A percentile compares a stretch with the other conserved stretches of the same genome.
Evolutionary conservation across 257 asterid genomes (phyloP).

Genomic region (Dorcoceras hygrometricum): DNA sequence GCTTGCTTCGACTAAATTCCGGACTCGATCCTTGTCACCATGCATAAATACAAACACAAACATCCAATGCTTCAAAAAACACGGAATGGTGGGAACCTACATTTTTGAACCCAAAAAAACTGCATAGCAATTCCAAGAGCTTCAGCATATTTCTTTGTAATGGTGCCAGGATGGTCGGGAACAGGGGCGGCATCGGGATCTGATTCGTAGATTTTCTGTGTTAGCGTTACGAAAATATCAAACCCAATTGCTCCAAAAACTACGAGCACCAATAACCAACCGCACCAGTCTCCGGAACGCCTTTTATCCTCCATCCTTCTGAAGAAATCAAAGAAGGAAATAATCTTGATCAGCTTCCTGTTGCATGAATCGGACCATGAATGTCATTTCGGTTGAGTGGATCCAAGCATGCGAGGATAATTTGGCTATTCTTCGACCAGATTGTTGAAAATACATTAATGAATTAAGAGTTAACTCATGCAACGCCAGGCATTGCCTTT

Average conservation of each 20-base stretch:
- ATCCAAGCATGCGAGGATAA: not conserved
- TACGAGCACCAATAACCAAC: constrained; percentile 9
- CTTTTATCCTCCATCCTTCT: constrained; percentile 12
- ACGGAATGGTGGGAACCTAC: not conserved
- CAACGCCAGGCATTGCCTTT: not conserved
- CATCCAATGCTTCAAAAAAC: too few relatives aligned
- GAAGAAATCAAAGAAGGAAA: not conserved
- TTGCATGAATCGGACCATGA: not conserved
- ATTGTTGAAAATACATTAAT: not conserved
- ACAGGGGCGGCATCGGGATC: not conserved
- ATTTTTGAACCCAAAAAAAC: constrained; percentile 18
- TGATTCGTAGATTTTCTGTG: not conserved
- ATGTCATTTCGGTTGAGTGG: not conserved
- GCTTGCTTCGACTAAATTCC: not conserved
- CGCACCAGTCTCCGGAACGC: constrained; percentile 12
- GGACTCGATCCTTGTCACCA: not conserved
- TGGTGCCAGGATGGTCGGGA: constrained; percentile 10
- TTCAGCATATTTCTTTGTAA: constrained; percentile 14
- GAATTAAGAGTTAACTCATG: not conserved
- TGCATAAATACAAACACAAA: not conserved
- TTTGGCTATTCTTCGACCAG: not conserved
- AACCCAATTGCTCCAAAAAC: constrained; percentile 14
- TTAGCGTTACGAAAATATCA: not conserved
- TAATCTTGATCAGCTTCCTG: not conserved
- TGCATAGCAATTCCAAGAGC: constrained; percentile 23